Evolutionary conservation across 108 stramenopile species (phyloP).

Genomic region (Cyclotella choctawhatcheeana): DNA sequence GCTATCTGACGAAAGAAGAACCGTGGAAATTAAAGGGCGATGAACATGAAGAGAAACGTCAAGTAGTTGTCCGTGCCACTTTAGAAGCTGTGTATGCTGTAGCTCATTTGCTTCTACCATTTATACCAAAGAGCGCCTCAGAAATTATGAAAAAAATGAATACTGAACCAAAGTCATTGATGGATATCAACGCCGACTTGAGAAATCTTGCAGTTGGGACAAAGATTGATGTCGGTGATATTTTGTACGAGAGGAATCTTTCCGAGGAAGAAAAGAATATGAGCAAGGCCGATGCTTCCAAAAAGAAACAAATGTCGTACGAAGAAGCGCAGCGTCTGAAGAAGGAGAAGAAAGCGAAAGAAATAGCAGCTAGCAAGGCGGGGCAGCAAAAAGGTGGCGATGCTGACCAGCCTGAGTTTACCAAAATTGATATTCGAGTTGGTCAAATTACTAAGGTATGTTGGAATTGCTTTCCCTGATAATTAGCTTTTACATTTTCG

Average conservation of each 20-base stretch:
- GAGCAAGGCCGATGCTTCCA: slow-evolving; percentile 58
- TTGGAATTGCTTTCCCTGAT: background rate
- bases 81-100: slow-evolving; percentile 95
- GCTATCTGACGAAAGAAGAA: slow-evolving; percentile 92
- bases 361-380: slow-evolving; percentile 60
- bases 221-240: slow-evolving; percentile 72
- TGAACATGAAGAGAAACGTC: slow-evolving; percentile 74
- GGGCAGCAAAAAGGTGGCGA: slow-evolving; percentile 45
- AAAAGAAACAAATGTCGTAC: slow-evolving; percentile 78
- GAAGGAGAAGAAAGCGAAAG: slow-evolving; percentile 85
- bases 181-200: slow-evolving; percentile 57
- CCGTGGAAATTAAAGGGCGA: slow-evolving; percentile 97
- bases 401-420: slow-evolving; percentile 79
- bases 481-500: no score
- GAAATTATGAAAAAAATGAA: slow-evolving; percentile 91
- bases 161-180: slow-evolving; percentile 65
- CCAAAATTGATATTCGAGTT: slow-evolving; percentile 90
- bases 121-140: slow-evolving; percentile 85
- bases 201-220: slow-evolving; percentile 76
- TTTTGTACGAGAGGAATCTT: slow-evolving; percentile 71
- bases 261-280: slow-evolving; percentile 73
- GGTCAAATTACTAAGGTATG: slow-evolving; percentile 76
- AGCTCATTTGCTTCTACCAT: slow-evolving; percentile 91
- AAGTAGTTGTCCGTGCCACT: slow-evolving; percentile 86
- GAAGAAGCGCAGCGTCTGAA: slow-evolving; percentile 80